These are phyloP conservation scores for Olyra latifolia DNA, from an alignment of 176 grass and related monocot genomes.

Conservation along the genomic window DNA sequence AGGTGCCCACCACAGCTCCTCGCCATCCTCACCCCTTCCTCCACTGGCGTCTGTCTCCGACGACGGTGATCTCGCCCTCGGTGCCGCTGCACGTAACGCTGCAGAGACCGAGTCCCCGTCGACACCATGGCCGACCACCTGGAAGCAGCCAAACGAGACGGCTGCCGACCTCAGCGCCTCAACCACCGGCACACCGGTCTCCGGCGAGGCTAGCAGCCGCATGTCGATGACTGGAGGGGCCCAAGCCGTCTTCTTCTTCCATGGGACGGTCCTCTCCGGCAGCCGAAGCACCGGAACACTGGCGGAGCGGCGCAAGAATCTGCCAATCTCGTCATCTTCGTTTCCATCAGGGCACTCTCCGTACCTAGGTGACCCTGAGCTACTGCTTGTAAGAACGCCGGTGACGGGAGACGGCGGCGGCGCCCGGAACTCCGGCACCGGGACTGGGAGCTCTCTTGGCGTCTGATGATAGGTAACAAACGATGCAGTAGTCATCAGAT, in stretches of 20 bases:
- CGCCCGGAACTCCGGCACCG: conserved; percentile 56
- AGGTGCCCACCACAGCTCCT: conserved; percentile 59
- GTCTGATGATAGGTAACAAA: conserved; percentile 34
- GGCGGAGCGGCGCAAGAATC: conserved; percentile 48
- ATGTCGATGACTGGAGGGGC: conserved; percentile 54
- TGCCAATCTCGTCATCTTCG: conserved; percentile 56
- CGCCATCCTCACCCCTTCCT: conserved; percentile 30
- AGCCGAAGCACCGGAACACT: conserved; percentile 59
- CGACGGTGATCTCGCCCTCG: background rate
- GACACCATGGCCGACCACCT: conserved; percentile 59
- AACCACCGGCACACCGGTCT: background rate
- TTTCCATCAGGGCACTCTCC: conserved; percentile 28
- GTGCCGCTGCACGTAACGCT: background rate
- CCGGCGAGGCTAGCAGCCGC: conserved; percentile 28
- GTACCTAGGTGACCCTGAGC: conserved; percentile 31
- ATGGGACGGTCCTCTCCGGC: conserved; percentile 45
- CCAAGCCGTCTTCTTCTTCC: conserved; percentile 31
- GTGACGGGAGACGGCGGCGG: conserved; percentile 75
- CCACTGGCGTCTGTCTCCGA: conserved; percentile 10
- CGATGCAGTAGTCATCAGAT: conserved; percentile 33
- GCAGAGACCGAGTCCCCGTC: conserved; percentile 26
- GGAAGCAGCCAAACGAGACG: conserved; percentile 56
- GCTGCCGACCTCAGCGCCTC: conserved; percentile 52
- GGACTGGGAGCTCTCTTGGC: conserved; percentile 36
- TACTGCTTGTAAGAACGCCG: conserved; percentile 25